Conservation (phyloP, 768 basidiomycete genomes). For the Pisolithus orientalis region DNA sequence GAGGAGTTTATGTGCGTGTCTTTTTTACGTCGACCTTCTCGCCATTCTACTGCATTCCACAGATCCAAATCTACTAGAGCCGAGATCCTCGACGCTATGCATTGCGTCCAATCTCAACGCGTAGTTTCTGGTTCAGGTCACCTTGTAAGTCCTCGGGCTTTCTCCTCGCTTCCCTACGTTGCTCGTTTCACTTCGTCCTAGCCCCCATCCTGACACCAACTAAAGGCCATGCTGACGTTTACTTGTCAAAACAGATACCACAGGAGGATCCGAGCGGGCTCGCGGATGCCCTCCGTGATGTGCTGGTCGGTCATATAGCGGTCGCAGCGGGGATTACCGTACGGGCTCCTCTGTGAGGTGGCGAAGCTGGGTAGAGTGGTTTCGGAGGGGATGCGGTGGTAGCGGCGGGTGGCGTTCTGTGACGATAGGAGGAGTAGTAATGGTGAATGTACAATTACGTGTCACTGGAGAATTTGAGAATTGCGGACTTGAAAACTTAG, state of each 20-base stretch:
- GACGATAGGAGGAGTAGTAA: too few relatives aligned
- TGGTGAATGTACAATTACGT: too few relatives aligned
- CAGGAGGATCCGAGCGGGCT: not conserved
- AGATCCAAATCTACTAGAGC: constrained; percentile 21
- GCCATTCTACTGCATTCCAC: not conserved
- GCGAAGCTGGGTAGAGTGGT: too few relatives aligned
- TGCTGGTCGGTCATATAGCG: not conserved
- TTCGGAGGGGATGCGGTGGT: too few relatives aligned
- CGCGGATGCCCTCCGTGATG: not conserved
- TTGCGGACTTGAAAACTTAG: too few relatives aligned
- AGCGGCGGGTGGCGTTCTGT: too few relatives aligned
- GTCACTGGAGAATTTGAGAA: too few relatives aligned
- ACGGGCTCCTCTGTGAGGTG: not conserved
- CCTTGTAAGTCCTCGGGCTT: constrained; percentile 14
- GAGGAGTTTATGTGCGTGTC: constrained; percentile 23
- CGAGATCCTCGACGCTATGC: constrained; percentile 25
- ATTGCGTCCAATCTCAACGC: constrained; percentile 16
- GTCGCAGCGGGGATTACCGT: not conserved
- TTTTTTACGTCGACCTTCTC: not conserved
- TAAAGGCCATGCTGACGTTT: too few relatives aligned
- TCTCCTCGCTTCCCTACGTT: not conserved
- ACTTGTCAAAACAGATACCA: too few relatives aligned
- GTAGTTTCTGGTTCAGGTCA: constrained; percentile 24
- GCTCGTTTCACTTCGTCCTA: too few relatives aligned
- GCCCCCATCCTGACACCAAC: too few relatives aligned